phyloP scores from a whole-genome alignment of 1,284 basidiomycete genomes.

The Ganoderma resinaceum region DNA sequence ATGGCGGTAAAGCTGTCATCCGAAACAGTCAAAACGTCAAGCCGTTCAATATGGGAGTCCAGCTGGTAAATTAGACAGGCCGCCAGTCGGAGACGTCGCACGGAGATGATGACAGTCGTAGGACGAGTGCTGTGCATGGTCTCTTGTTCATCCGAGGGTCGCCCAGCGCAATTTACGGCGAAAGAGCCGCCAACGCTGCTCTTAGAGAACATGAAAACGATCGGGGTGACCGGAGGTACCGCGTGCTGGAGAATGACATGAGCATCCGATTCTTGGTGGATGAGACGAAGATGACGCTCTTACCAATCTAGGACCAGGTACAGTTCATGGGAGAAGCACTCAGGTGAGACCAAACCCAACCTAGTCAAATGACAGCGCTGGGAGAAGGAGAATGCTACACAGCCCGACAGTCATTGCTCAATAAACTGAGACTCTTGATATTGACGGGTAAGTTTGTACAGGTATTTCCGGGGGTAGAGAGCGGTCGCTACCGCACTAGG shows the following conservation, averaged over 20 bases:
- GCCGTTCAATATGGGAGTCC: constrained; percentile 19
- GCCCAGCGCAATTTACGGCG: background rate
- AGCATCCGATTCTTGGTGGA: constrained; percentile 26
- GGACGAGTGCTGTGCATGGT: constrained; percentile 3
- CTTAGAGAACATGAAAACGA: background rate
- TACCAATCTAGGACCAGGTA: constrained; percentile 12
- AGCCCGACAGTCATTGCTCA: constrained; percentile 18
- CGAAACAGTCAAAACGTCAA: constrained; percentile 26
- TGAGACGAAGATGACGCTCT: constrained; percentile 5
- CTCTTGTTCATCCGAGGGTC: background rate
- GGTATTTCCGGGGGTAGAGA: constrained; percentile 4
- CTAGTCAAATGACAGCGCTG: constrained; percentile 15
- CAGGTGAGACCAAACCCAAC: constrained; percentile 7
- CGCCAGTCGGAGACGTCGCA: constrained; percentile 26
- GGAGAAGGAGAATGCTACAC: constrained; percentile 10
- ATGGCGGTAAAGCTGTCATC: constrained; percentile 33
- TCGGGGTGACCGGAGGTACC: constrained; percentile 3
- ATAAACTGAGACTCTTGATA: constrained; percentile 6
- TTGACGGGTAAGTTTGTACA: constrained; percentile 10
- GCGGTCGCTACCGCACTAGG: background rate
- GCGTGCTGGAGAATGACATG: constrained; percentile 22
- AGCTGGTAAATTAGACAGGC: constrained; percentile 30
- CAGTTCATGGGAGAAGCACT: background rate
- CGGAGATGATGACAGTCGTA: constrained; percentile 23
- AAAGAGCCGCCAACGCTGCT: constrained; percentile 1